Evolutionary conservation across 108 stramenopile genomes (phyloP), one percentile per base, ranked within the genome.

Genomic region (Cyclotella baltica): DNA sequence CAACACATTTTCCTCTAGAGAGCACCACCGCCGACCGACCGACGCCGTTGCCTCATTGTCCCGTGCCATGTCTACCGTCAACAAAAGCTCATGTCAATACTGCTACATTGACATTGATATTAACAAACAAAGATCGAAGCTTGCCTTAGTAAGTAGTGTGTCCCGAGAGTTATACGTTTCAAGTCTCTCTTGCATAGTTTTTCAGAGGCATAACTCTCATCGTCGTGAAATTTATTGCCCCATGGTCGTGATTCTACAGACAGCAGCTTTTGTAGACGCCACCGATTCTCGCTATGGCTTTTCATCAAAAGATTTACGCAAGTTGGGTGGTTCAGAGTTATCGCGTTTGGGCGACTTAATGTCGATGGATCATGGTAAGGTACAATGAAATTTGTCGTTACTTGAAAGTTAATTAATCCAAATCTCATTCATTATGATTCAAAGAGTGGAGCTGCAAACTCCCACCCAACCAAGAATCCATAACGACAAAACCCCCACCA

Each of bases 251-350:
- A 2, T 22, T 27, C 28, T 3, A 0, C 33, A 75, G 75, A 62
- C 90, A 10, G 95, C 95, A 2, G 90, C 91, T 20, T 96, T 96
- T 86, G 92, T 94, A 1, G 73, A 91, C 77, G 88, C 90, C 22
- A 94, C 93, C 22, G 81, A 93, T 64, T 66, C 88, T 4, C 74
- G 92, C 0, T 96, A 94, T 78, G 96, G 96, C 8, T 88, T 94
- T 56, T 82, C 85, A 1, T 86, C 86, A 25, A 84, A 85, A 56
- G 86, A 93, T 70, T 61, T 96, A 15, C 73, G 86, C 0, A 36
- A 37, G 11, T 73, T 94, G 33, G 96, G 96, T 16, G 95, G 95
- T 11, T 87, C 87, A 0, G 96, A 96, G 62, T 3, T 94, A n/a
- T 83, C 86, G 23, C 86, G 96, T 4, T 58, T 96, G 0, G 35